Base-by-base conservation (phyloP, 2,329 filamentous ascomycete species). In the Stagonosporopsis rhizophila region DNA sequence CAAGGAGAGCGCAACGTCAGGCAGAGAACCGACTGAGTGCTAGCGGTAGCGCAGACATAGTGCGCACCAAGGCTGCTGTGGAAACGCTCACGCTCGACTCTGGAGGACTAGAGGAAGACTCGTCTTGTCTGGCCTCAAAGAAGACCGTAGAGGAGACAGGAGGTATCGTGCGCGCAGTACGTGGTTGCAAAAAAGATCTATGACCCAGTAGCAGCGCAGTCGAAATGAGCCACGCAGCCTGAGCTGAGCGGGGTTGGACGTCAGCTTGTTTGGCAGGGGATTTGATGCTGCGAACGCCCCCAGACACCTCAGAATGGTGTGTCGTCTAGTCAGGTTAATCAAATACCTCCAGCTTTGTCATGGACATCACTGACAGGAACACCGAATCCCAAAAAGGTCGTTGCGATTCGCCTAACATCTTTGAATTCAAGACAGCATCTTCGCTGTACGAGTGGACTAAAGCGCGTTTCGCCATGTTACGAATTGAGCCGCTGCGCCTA, bases 1-100 rank as follows among this genome's bases (percentile, higher is more conserved):
- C 71, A 86, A 48, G 85, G 87, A 55, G 84, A 88, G 60, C 89
- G 73, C 19, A 71, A 65, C 38, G 72, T 74, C 28, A 69, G 65
- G 55, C 73, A 72, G 59, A 72, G 75, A 50, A 62, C 74, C 7
- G 75, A 77, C 32, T 77, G 69, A 76, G 17, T 9, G 25, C 12
- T 28, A 15, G n/a, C 28, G 6, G 17, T 8, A 15, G 8, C 14
- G 22, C 14, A 41, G 15, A 25, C 5, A 25, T n/a, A 14, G 2
- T n/a, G 15, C 15, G 38, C 20, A 27, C 14, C 11, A 41, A 41
- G 38, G 5, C 38, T 27, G 3, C 4, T 5, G 34, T 17, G 3
- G 11, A 30, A 30, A 15, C 3, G 5, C 14, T n/a, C 30, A n/a
- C 30, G 11, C 28, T 30, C 28, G 11, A n/a, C 14, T 15, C 27